Percentiles rank a stretch among this genome's conserved stretches.
phyloP scores from a whole-genome alignment of 2,329 filamentous ascomycete species.

The Trichophyton verrucosum region DNA sequence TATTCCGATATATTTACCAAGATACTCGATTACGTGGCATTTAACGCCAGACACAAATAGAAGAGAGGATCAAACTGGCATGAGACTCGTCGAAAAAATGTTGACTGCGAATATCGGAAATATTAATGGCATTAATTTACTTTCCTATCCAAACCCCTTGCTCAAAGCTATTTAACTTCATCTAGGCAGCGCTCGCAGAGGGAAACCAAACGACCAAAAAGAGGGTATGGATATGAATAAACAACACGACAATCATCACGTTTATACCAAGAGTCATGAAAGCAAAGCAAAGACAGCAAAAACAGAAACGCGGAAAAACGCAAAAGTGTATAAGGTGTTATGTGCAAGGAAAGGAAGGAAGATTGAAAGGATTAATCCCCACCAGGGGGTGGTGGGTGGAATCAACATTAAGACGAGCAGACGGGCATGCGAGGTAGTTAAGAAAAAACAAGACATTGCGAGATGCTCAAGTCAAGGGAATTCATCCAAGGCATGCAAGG shows the following conservation, averaged over 20 bases:
- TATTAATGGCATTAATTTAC: background rate
- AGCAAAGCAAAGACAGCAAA: background rate
- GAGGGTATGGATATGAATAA: background rate
- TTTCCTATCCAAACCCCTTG: background rate
- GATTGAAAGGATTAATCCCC: background rate
- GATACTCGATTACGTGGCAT: background rate
- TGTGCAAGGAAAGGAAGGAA: background rate
- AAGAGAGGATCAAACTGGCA: too few relatives aligned
- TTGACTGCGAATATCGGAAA: background rate
- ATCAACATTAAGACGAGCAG: background rate
- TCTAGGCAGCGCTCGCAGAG: background rate
- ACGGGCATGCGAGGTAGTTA: background rate
- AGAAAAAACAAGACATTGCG: background rate
- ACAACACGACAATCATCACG: background rate
- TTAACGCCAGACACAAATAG: background rate
- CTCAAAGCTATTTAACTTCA: background rate
- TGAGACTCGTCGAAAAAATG: too few relatives aligned
- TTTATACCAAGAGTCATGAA: constrained; percentile 3
- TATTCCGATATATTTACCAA: background rate
- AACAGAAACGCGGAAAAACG: background rate
- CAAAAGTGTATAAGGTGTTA: background rate
- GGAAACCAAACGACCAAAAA: background rate
- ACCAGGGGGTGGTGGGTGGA: background rate
- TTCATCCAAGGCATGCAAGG: too few relatives aligned
- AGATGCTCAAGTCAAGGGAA: too few relatives aligned